Conservation (phyloP, 108 stramenopile species). For the Nitzschia palea region DNA sequence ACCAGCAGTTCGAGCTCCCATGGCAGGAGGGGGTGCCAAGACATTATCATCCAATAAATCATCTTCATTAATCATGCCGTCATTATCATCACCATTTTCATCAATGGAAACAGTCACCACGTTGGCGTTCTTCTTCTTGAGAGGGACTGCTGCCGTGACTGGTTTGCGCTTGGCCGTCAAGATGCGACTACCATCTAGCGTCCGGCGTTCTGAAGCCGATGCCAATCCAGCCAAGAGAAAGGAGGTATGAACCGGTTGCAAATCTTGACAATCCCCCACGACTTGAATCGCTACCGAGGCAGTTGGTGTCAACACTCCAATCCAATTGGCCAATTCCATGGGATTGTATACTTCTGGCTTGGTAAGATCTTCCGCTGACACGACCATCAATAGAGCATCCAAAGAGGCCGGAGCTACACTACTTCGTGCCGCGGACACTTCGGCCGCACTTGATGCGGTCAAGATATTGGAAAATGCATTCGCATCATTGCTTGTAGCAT, state of each 20-base stretch:
- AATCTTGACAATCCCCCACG: conserved; percentile 18
- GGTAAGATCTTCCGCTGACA: conserved; percentile 30
- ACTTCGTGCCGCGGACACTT: conserved; percentile 9
- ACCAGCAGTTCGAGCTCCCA: conserved; percentile 19
- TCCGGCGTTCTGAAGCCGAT: conserved; percentile 51
- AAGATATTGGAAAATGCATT: conserved; percentile 18
- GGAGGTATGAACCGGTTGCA: conserved; percentile 52
- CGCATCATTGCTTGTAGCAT: conserved; percentile 10
- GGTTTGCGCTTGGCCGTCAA: conserved; percentile 49
- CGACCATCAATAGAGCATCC: conserved; percentile 23
- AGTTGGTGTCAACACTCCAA: conserved; percentile 14
- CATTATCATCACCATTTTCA: conserved; percentile 52
- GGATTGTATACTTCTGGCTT: conserved; percentile 43
- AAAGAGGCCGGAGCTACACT: conserved; percentile 20
- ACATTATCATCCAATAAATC: conserved; percentile 46
- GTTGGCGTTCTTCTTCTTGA: conserved; percentile 29
- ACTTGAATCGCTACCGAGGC: conserved; percentile 34
- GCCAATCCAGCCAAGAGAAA: conserved; percentile 71
- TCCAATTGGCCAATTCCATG: conserved; percentile 47
- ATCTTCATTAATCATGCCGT: conserved; percentile 76
- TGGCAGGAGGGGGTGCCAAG: conserved; percentile 22
- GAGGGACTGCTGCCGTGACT: conserved; percentile 11
- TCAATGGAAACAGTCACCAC: conserved; percentile 36
- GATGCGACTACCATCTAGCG: conserved; percentile 40
- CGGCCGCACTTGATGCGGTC: conserved; percentile 17